phyloP scores from a whole-genome alignment of 441 rosid genomes.

The Breynia disticha region DNA sequence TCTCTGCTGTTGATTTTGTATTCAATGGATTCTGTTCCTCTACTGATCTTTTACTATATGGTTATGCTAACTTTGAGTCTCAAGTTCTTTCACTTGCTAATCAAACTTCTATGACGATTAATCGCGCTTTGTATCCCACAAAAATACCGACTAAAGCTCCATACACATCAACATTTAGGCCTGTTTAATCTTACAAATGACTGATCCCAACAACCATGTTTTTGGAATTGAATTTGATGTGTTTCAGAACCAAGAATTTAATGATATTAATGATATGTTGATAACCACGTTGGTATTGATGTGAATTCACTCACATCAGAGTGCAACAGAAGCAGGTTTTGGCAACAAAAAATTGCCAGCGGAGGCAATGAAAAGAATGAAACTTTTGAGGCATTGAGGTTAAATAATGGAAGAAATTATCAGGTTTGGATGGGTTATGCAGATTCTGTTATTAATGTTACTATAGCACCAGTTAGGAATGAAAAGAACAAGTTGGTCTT shows the following conservation, averaged over 20 bases:
- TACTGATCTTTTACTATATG: slow-evolving; percentile 26
- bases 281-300: slow-evolving; percentile 59
- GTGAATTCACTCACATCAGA: slow-evolving; percentile 47
- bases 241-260: slow-evolving; percentile 41
- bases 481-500: slow-evolving; percentile 31
- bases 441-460: slow-evolving; percentile 36
- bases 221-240: slow-evolving; percentile 53
- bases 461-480: slow-evolving; percentile 37
- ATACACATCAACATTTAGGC: slow-evolving; percentile 44
- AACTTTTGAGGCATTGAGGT: slow-evolving; percentile 30
- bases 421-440: slow-evolving; percentile 65
- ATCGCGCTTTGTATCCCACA: slow-evolving; percentile 42
- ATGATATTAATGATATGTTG: slow-evolving; percentile 40
- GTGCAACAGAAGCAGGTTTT: slow-evolving; percentile 31
- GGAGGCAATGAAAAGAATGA: not conserved
- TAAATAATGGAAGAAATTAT: slow-evolving; percentile 54
- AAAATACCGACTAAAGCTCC: slow-evolving; percentile 34
- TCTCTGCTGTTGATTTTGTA: slow-evolving; percentile 40
- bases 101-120: slow-evolving; percentile 25
- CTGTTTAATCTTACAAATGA: slow-evolving; percentile 43
- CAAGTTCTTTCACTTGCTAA: slow-evolving; percentile 46
- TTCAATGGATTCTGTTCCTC: slow-evolving; percentile 54
- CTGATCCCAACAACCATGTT: slow-evolving; percentile 30
- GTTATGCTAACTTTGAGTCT: slow-evolving; percentile 39
- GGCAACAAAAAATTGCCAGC: slow-evolving; percentile 23